phyloP scores from a whole-genome alignment of 805 yeast species.

The Saccharomyces mikatae region DNA sequence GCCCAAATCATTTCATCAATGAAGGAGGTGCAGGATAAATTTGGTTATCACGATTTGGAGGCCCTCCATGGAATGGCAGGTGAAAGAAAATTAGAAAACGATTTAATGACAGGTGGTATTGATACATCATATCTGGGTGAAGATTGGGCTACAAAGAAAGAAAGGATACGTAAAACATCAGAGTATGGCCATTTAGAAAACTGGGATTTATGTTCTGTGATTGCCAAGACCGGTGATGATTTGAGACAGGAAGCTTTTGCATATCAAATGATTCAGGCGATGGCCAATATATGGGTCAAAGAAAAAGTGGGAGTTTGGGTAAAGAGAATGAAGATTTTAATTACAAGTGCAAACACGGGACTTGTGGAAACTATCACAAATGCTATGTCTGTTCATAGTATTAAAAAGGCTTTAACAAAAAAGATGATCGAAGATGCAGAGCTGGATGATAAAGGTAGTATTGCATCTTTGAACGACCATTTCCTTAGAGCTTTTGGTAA shows the following conservation, averaged over 20 bases:
- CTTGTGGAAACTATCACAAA: slow-evolving; percentile 93
- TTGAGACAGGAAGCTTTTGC: slow-evolving; percentile 97
- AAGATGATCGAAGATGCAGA: slow-evolving; percentile 58
- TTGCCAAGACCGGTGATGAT: slow-evolving; percentile 94
- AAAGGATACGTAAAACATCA: slow-evolving; percentile 69
- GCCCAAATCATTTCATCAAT: slow-evolving; percentile 60
- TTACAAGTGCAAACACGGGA: slow-evolving; percentile 86
- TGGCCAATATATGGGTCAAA: slow-evolving; percentile 75
- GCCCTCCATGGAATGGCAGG: slow-evolving; percentile 69
- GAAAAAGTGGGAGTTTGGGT: slow-evolving; percentile 77
- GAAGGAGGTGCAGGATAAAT: slow-evolving; percentile 68
- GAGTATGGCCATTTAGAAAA: slow-evolving; percentile 77
- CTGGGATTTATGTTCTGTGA: slow-evolving; percentile 94
- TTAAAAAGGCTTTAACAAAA: slow-evolving; percentile 84
- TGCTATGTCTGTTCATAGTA: slow-evolving; percentile 88
- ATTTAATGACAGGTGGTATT: slow-evolving; percentile 75
- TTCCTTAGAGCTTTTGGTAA: slow-evolving; percentile 70
- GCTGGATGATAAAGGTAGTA: slow-evolving; percentile 51
- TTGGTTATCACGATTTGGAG: slow-evolving; percentile 43
- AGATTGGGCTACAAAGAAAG: slow-evolving; percentile 82
- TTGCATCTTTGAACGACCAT: slow-evolving; percentile 72
- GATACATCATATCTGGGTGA: slow-evolving; percentile 67
- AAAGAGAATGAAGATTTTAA: slow-evolving; percentile 82
- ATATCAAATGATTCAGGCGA: slow-evolving; percentile 82
- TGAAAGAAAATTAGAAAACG: slow-evolving; percentile 85